Percentiles rank a stretch among this genome's conserved stretches.
Evolutionary conservation across 768 basidiomycete species (phyloP).

Genomic region (Postia placenta): DNA sequence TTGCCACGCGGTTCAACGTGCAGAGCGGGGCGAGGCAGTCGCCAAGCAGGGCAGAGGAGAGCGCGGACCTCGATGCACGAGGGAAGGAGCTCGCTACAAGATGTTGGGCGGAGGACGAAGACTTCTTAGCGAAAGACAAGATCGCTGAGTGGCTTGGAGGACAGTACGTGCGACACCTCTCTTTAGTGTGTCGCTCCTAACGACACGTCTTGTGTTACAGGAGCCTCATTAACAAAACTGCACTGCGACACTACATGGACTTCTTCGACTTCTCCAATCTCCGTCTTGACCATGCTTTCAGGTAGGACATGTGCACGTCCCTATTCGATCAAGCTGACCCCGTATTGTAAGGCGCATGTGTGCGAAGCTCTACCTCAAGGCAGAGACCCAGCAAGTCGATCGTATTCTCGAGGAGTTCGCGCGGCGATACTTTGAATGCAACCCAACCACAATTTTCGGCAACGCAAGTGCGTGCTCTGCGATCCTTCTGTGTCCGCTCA

Average conservation of each 20-base stretch:
- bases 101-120: conserved; percentile 84
- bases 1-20: conserved; percentile 35
- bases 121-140: conserved; percentile 80
- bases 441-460: conserved; percentile 74
- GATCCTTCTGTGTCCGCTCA: not conserved
- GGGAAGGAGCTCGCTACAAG: conserved; percentile 70
- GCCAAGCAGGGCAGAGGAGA: conserved; percentile 39
- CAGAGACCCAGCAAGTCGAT: conserved; percentile 96
- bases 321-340: conserved; percentile 1
- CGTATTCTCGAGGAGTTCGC: conserved; percentile 93
- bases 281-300: conserved; percentile 84
- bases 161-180: conserved; percentile 51
- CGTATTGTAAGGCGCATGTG: conserved; percentile 62
- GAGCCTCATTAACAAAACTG: conserved; percentile 65
- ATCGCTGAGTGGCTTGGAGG: conserved; percentile 97
- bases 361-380: conserved; percentile 88
- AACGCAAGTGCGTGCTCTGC: conserved; percentile 60
- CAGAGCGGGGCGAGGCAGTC: conserved; percentile 27
- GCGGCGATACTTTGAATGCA: conserved; percentile 87
- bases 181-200: not conserved
- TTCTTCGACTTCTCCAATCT: conserved; percentile 83
- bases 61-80: conserved; percentile 50
- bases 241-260: conserved; percentile 77
- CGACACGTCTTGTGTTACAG: conserved; percentile 33
- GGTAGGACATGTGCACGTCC: conserved; percentile 35